Percentiles rank a stretch among this genome's conserved stretches.
Evolutionary conservation across 805 yeast genomes (phyloP).

Genomic region (Candida corydali): DNA sequence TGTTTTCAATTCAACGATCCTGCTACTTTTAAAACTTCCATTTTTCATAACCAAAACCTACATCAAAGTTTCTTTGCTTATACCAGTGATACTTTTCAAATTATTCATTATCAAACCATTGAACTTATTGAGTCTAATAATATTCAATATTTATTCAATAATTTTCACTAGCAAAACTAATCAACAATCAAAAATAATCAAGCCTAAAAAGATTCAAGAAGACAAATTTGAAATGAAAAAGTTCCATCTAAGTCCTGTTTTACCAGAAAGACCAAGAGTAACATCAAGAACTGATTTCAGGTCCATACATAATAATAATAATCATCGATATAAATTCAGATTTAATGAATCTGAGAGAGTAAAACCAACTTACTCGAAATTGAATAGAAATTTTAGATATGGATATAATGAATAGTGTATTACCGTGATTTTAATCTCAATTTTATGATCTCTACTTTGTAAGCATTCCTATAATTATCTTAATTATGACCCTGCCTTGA

Average conservation of each 20-base stretch:
- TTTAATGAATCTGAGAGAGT: too few species aligned
- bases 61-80: conserved; percentile 14
- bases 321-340: neutral
- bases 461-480: too few species aligned
- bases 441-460: too few species aligned
- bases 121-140: conserved; percentile 1
- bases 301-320: neutral
- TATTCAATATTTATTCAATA: neutral
- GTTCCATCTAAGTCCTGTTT: conserved; percentile 5
- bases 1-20: conserved; percentile 6
- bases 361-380: too few species aligned
- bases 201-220: neutral
- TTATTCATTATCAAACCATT: conserved; percentile 15
- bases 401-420: conserved; percentile 1
- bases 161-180: neutral
- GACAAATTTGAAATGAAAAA: conserved; percentile 8
- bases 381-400: neutral
- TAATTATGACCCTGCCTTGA: too few species aligned
- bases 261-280: conserved; percentile 4
- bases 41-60: conserved; percentile 12
- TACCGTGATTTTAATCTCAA: neutral
- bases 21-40: conserved; percentile 17
- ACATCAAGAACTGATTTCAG: conserved; percentile 1
- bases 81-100: conserved; percentile 19
- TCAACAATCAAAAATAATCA: neutral